Evolutionary conservation across 2,329 filamentous ascomycete genomes (phyloP).

Genomic region (Fusarium anguioides): DNA sequence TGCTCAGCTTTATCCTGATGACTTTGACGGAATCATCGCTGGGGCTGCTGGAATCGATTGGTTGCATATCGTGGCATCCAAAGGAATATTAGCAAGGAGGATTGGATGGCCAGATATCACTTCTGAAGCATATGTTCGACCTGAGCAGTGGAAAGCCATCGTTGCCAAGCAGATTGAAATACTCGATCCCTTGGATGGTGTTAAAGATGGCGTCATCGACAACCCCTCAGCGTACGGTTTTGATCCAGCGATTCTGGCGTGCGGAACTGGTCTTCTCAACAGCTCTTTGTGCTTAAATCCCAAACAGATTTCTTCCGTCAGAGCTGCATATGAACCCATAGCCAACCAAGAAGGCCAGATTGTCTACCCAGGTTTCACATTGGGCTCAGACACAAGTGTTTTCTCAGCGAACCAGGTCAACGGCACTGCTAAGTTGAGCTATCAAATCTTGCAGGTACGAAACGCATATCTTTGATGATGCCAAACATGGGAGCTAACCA

Average conservation of each 20-base stretch:
- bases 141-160: constrained; percentile 10
- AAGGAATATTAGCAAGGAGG: background rate
- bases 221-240: background rate
- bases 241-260: background rate
- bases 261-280: background rate
- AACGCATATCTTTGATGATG: rapidly evolving
- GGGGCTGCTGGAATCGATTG: constrained; percentile 7
- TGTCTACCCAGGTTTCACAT: constrained; percentile 1
- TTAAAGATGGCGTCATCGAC: constrained; percentile 8
- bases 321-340: constrained; percentile 9
- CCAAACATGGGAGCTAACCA: background rate
- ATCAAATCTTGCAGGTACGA: constrained; percentile 5
- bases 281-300: background rate
- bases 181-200: constrained; percentile 7
- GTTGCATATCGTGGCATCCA: constrained; percentile 14
- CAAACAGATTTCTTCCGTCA: background rate
- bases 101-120: constrained; percentile 1
- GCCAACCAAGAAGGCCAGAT: background rate
- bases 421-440: background rate
- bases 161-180: constrained; percentile 8
- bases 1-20: constrained; percentile 2
- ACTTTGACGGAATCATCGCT: constrained; percentile 15
- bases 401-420: constrained; percentile 15
- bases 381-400: constrained; percentile 5
- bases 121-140: background rate